A percentile compares a stretch with the other conserved stretches of the same genome.
These are phyloP conservation scores for Hymenoscyphus linearis DNA, from an alignment of 2,329 filamentous ascomycete genomes.

Conservation along the genomic window DNA sequence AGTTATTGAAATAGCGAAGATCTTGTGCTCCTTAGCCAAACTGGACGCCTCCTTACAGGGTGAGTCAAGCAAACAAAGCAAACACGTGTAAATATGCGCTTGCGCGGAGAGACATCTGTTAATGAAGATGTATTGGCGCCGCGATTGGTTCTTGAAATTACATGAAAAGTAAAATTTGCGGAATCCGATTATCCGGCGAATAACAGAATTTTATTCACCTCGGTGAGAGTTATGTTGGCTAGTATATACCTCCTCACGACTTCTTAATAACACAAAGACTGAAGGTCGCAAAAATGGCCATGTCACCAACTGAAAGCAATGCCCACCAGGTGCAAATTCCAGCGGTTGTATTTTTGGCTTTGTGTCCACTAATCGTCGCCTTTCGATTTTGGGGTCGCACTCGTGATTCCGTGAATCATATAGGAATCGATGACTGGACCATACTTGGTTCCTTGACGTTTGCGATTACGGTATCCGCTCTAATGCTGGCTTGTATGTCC, in stretches of 20 bases:
- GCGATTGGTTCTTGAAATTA: neutral
- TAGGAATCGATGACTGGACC: constrained; percentile 40
- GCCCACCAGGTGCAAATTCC: constrained; percentile 34
- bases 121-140: neutral
- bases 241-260: too few species aligned
- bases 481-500: neutral
- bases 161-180: neutral
- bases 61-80: neutral
- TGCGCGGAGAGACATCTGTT: neutral
- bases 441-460: constrained; percentile 40
- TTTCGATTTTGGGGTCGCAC: constrained; percentile 39
- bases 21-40: neutral
- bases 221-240: neutral
- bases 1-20: neutral
- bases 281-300: neutral
- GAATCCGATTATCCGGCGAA: neutral
- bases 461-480: neutral
- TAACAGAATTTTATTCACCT: neutral
- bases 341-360: constrained; percentile 42
- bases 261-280: neutral
- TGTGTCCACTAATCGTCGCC: constrained; percentile 38
- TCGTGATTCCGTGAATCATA: constrained; percentile 30
- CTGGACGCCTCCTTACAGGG: neutral
- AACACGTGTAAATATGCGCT: neutral
- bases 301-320: neutral